These are phyloP conservation scores for Leptographium procerum DNA, from an alignment of 2,329 filamentous ascomycete species.

Conservation along the genomic window DNA sequence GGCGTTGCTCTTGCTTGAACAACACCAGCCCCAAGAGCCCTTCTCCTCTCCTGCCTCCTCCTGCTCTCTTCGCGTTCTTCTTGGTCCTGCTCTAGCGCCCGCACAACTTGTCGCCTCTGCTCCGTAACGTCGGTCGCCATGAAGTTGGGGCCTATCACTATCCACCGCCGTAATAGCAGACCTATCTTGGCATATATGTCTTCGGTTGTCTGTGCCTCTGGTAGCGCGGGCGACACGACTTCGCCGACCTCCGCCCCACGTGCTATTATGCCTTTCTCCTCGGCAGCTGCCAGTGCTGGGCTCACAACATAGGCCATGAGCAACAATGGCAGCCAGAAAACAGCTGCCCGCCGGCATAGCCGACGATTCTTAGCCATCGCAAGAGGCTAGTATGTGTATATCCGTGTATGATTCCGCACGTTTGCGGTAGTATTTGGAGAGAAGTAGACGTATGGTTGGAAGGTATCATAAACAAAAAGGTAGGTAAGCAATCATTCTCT, in stretches of 20 bases:
- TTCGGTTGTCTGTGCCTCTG: neutral
- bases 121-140: conserved; percentile 7
- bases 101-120: conserved; percentile 2
- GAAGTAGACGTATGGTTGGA: too few relatives aligned
- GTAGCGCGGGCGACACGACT: neutral
- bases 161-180: neutral
- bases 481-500: neutral
- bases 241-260: neutral
- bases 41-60: neutral
- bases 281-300: conserved; percentile 13
- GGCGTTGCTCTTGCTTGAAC: neutral
- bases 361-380: conserved; percentile 2
- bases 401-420: neutral
- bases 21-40: too few relatives aligned
- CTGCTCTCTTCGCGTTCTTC: neutral
- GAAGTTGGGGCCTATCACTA: conserved; percentile 1
- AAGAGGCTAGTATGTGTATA: neutral
- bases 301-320: conserved; percentile 3
- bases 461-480: neutral
- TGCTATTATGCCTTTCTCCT: too few relatives aligned
- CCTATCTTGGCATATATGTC: neutral
- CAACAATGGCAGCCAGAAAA: conserved; percentile 15
- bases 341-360: conserved; percentile 2
- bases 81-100: conserved; percentile 2
- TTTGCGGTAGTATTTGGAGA: neutral